Evolutionary conservation across 352 stramenopile genomes (phyloP).

Genomic region (Saprolegnia parasitica): DNA sequence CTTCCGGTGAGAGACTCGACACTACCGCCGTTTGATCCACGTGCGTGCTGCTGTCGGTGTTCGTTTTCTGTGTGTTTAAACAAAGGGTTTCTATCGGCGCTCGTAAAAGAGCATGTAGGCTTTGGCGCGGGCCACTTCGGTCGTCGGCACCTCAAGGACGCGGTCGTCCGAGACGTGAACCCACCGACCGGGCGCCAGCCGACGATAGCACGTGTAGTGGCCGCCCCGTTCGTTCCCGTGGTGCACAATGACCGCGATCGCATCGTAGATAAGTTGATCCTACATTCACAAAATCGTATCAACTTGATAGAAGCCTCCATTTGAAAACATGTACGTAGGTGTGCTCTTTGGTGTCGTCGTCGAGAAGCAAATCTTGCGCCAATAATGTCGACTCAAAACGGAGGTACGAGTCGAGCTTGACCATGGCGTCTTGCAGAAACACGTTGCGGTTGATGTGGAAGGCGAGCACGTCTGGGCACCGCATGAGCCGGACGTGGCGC

Average conservation of each 20-base stretch:
- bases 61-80: neutral
- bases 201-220: slow-evolving; percentile 83
- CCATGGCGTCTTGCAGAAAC: slow-evolving; percentile 57
- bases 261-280: slow-evolving; percentile 46
- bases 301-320: neutral
- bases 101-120: slow-evolving; percentile 91
- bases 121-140: slow-evolving; percentile 67
- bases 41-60: neutral
- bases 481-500: slow-evolving; percentile 39
- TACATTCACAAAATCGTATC: slow-evolving; percentile 9
- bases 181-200: slow-evolving; percentile 54
- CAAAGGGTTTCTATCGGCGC: slow-evolving; percentile 35
- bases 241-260: slow-evolving; percentile 77
- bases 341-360: slow-evolving; percentile 1
- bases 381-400: slow-evolving; percentile 37
- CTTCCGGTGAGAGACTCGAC: neutral
- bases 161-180: slow-evolving; percentile 83
- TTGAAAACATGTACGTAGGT: neutral
- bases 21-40: neutral
- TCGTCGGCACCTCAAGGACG: slow-evolving; percentile 48
- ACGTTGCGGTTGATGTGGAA: slow-evolving; percentile 87
- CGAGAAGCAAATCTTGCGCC: slow-evolving; percentile 5
- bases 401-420: slow-evolving; percentile 77
- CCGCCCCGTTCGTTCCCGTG: slow-evolving; percentile 80
- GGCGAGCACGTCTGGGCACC: slow-evolving; percentile 75